These are phyloP conservation scores for Ploettnerulaceae sp. DNA, from an alignment of 2,329 filamentous ascomycete genomes.

Conservation along the genomic window DNA sequence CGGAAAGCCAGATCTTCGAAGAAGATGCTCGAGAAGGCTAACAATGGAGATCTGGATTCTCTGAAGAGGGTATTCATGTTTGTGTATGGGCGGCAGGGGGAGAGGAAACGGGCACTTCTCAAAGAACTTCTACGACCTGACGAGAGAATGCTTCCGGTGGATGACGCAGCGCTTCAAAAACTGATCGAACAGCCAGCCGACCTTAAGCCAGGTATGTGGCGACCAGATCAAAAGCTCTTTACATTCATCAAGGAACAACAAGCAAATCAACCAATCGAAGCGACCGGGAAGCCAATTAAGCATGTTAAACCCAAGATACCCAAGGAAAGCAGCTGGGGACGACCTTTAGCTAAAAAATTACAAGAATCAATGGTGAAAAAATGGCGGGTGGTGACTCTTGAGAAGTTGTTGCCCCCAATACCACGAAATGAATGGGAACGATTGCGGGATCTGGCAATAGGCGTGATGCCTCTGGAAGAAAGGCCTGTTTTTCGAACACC, in stretches of 20 bases:
- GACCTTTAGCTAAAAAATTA: slow-evolving; percentile 38
- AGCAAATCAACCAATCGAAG: slow-evolving; percentile 14
- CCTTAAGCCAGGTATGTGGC: neutral
- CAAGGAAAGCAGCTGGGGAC: slow-evolving; percentile 46
- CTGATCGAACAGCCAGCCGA: slow-evolving; percentile 16
- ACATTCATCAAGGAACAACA: slow-evolving; percentile 27
- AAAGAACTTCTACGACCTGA: slow-evolving; percentile 35
- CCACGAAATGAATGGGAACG: slow-evolving; percentile 50
- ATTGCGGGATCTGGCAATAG: slow-evolving; percentile 44
- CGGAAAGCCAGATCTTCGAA: slow-evolving; percentile 41
- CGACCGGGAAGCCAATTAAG: slow-evolving; percentile 14
- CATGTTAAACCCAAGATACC: slow-evolving; percentile 37
- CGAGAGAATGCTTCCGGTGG: slow-evolving; percentile 35
- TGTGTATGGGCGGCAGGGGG: slow-evolving; percentile 50
- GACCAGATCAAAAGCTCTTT: slow-evolving; percentile 18
- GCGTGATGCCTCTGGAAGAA: slow-evolving; percentile 17
- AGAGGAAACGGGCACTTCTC: slow-evolving; percentile 46
- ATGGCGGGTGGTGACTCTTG: slow-evolving; percentile 44
- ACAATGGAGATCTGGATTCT: slow-evolving; percentile 43
- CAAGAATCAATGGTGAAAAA: slow-evolving; percentile 41
- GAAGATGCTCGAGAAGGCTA: slow-evolving; percentile 48
- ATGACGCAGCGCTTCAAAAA: slow-evolving; percentile 40
- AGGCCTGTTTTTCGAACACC: slow-evolving; percentile 22
- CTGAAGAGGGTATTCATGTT: slow-evolving; percentile 45
- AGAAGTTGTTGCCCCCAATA: slow-evolving; percentile 51